A percentile compares a stretch with the other conserved stretches of the same genome.
Conservation (phyloP, 176 grass and related monocot species). For the Carex pumila region DNA sequence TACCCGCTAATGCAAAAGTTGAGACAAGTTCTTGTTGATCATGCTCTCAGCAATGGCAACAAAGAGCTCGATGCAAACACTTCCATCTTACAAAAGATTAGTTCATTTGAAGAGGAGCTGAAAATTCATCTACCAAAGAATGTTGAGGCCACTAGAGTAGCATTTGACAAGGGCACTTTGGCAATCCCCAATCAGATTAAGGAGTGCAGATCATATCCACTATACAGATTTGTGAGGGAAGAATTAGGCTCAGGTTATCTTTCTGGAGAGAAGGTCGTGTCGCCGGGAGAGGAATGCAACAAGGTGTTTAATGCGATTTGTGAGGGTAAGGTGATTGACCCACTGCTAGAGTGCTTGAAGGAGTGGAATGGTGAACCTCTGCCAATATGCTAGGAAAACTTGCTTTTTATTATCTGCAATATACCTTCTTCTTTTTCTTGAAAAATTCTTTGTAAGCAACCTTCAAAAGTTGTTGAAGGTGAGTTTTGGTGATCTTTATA, state of each 20-base stretch:
- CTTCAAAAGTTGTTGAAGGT: neutral
- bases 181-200: constrained; percentile 34
- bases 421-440: neutral
- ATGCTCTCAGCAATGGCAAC: constrained; percentile 29
- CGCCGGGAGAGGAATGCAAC: constrained; percentile 62
- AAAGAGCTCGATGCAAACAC: constrained; percentile 24
- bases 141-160: constrained; percentile 36
- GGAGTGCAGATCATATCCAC: constrained; percentile 68
- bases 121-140: constrained; percentile 37
- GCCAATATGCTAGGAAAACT: constrained; percentile 36
- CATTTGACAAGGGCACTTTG: constrained; percentile 41
- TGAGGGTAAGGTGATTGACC: constrained; percentile 45
- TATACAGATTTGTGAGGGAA: constrained; percentile 60
- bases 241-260: constrained; percentile 46
- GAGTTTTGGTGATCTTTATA: neutral
- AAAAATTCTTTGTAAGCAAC: neutral
- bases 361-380: constrained; percentile 72
- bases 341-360: constrained; percentile 72
- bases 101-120: constrained; percentile 45
- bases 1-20: constrained; percentile 31
- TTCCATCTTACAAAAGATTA: constrained; percentile 34
- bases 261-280: constrained; percentile 59
- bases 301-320: constrained; percentile 70
- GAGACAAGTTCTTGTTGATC: constrained; percentile 32
- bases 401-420: neutral